Evolutionary conservation across 768 basidiomycete genomes (phyloP), one percentile per base, ranked within the genome.

Genomic region (Chalciporus chontae): DNA sequence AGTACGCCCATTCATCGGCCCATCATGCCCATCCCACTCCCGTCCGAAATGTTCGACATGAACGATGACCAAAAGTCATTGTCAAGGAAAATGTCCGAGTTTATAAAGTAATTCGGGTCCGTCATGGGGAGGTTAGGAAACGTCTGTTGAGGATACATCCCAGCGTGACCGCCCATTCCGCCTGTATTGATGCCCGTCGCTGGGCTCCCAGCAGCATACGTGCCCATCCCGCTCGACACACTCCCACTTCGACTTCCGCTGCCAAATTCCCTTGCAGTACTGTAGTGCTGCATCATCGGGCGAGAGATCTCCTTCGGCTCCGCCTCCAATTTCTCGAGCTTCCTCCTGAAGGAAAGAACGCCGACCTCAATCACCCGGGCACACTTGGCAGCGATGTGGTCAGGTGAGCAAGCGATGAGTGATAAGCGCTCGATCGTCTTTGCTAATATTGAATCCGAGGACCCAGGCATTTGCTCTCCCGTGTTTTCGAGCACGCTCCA

Each of bases 31-130:
- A 52, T 50, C 52, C 53, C 48, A 41, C 37, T 49, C 11, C 50
- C 64, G 39, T 65, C 65, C 3, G 63, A 45, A 43, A 72, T 51
- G 46, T 68, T 71, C 13, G 61, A 61, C 61, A 75, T 63, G 36
- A 76, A 75, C 6, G 71, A 69, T 18, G 68, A 60, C 74, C 74
- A 76, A 52, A 76, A 76, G 8, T 69, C 67, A 23, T 68, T 63
- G 49, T 76, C 74, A 37, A 73, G 64, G 49, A 76, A 71, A 42
- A 73, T 57, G 49, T 76, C 71, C 19, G 72, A 63, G 36, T 55
- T 58, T 55, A 66, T 60, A 42, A 70, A 70, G 40, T 63, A 70
- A 40, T 50, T 67, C 1, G 62, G 57, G 32, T 68, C 67, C 34
- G 45, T 56, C 55, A 63, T 54, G 3, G 63, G 52, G 29, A 61